Percentiles rank a stretch among this genome's conserved stretches.
These are phyloP conservation scores for Aspergillus nomiae DNA, from an alignment of 2,329 filamentous ascomycete genomes.

Conservation along the genomic window DNA sequence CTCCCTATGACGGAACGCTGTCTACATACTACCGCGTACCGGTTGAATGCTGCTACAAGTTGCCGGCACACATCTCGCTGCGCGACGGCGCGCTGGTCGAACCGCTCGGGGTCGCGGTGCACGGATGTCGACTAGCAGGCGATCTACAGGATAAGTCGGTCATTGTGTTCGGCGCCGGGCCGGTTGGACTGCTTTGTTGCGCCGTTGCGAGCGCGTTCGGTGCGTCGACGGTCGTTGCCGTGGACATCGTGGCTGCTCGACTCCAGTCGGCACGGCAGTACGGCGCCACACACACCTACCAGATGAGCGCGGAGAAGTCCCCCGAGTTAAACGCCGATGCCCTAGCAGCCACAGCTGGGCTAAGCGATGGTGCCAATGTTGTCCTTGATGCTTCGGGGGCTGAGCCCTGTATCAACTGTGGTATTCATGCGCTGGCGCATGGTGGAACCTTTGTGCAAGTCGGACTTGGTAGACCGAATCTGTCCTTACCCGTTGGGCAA, in stretches of 20 bases:
- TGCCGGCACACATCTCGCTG: constrained; percentile 60
- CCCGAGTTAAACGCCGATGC: constrained; percentile 71
- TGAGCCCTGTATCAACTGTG: constrained; percentile 71
- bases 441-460: constrained; percentile 78
- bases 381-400: constrained; percentile 77
- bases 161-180: constrained; percentile 80
- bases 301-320: constrained; percentile 57
- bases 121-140: constrained; percentile 71
- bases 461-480: constrained; percentile 81
- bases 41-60: constrained; percentile 84
- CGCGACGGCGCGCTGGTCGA: constrained; percentile 87
- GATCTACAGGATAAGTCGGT: constrained; percentile 74
- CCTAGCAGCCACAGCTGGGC: constrained; percentile 60
- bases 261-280: constrained; percentile 73
- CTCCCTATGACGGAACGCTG: constrained; percentile 82
- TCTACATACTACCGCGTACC: constrained; percentile 79
- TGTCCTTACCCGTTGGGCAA: constrained; percentile 68
- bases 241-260: constrained; percentile 68
- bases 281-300: constrained; percentile 54
- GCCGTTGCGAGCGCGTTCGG: constrained; percentile 80
- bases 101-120: constrained; percentile 79
- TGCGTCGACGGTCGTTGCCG: constrained; percentile 73
- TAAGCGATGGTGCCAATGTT: constrained; percentile 67
- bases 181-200: constrained; percentile 80
- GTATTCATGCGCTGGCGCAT: constrained; percentile 65